phyloP scores from a whole-genome alignment of 2,329 filamentous ascomycete species.

The Pseudocercospora fijiensis region DNA sequence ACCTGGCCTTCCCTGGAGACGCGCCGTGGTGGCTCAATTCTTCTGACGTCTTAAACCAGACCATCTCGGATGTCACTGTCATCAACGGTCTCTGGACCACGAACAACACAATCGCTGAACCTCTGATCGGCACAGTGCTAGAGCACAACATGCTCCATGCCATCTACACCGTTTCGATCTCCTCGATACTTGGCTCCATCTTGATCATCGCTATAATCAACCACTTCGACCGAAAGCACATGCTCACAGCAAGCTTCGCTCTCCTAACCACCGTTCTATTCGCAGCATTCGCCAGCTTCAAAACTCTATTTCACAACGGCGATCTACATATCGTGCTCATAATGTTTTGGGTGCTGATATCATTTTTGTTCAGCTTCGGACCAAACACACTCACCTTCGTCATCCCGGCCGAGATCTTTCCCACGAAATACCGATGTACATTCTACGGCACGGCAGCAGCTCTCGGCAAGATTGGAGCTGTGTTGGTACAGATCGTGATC shows the following conservation, averaged over 20 bases:
- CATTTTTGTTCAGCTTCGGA: slow-evolving; percentile 52
- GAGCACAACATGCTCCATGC: slow-evolving; percentile 25
- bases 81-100: slow-evolving; percentile 1
- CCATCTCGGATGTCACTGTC: background rate
- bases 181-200: slow-evolving; percentile 45
- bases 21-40: slow-evolving; percentile 21
- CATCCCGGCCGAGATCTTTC: slow-evolving; percentile 58
- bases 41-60: slow-evolving; percentile 11
- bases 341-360: slow-evolving; percentile 47
- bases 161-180: slow-evolving; percentile 33
- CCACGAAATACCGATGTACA: slow-evolving; percentile 55
- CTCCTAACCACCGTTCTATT: slow-evolving; percentile 46
- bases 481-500: slow-evolving; percentile 46
- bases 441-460: slow-evolving; percentile 57
- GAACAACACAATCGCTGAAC: slow-evolving; percentile 4
- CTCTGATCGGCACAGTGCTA: slow-evolving; percentile 21
- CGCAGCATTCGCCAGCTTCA: slow-evolving; percentile 45
- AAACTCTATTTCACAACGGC: slow-evolving; percentile 38
- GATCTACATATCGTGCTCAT: slow-evolving; percentile 40
- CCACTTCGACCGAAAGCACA: slow-evolving; percentile 43
- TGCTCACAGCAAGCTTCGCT: slow-evolving; percentile 49
- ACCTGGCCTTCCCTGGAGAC: slow-evolving; percentile 7
- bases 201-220: slow-evolving; percentile 44
- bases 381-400: slow-evolving; percentile 32
- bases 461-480: slow-evolving; percentile 54